These are phyloP conservation scores for Podospora bellae-mahoneyi DNA, from an alignment of 495 filamentous ascomycete species.

Conservation along the genomic window DNA sequence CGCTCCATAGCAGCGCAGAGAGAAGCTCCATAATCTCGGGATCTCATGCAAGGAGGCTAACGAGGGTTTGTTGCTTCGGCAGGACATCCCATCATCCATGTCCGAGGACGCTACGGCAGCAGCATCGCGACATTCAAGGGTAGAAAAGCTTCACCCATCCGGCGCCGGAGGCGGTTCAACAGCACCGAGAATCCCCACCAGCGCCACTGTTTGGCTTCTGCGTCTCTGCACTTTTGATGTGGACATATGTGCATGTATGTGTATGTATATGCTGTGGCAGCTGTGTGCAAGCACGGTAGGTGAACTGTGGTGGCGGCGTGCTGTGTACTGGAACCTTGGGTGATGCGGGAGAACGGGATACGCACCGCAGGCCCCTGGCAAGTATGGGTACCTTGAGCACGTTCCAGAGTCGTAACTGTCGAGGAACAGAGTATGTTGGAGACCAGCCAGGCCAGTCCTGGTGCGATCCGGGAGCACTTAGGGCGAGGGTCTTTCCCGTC, in stretches of 20 bases:
- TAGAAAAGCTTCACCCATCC: constrained; percentile 18
- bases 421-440: constrained; percentile 5
- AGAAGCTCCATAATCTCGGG: constrained; percentile 33
- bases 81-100: constrained; percentile 31
- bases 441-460: constrained; percentile 27
- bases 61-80: constrained; percentile 28
- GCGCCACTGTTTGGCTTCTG: constrained; percentile 21
- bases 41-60: constrained; percentile 33
- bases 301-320: constrained; percentile 9
- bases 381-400: not conserved
- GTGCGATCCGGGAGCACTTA: constrained; percentile 24
- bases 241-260: constrained; percentile 1
- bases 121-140: constrained; percentile 27
- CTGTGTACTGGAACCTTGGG: not conserved
- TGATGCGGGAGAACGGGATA: constrained; percentile 25
- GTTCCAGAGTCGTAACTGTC: not conserved
- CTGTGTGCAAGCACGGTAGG: constrained; percentile 2
- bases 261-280: constrained; percentile 5
- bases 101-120: constrained; percentile 29
- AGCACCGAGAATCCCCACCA: constrained; percentile 20
- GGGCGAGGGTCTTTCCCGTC: constrained; percentile 27
- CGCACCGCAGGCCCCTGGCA: constrained; percentile 16
- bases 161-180: constrained; percentile 25
- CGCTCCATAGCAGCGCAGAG: constrained; percentile 22
- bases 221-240: not conserved